Base-by-base conservation (phyloP, 768 basidiomycete genomes). In the Tulasnella sp. region DNA sequence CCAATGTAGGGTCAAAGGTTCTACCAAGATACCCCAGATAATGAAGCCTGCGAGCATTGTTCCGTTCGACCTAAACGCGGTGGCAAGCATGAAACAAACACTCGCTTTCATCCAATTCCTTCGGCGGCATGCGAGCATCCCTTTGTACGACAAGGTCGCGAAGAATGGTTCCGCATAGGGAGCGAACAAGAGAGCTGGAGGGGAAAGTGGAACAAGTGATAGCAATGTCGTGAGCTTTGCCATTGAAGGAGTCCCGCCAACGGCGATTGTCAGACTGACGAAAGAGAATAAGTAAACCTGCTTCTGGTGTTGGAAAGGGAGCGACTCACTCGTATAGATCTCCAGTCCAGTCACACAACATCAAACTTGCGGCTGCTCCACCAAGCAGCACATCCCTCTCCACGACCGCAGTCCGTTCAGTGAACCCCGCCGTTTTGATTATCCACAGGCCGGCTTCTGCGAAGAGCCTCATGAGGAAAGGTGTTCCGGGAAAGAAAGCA, bases 101-200 rank as follows among this genome's bases (percentile, higher is more conserved):
- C 91, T 83, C 8, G 93, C 91, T n/a, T 78, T 68, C 37, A 86
- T 37, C 88, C 90, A 93, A 76, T 85, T 85, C 22, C 69, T 77
- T 14, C 81, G 81, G 1, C 87, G 84, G 75, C 88, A 89, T 64
- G 81, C 86, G 3, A 91, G 81, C 89, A 93, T 91, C 19, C 90
- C 94, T 80, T 83, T 85, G 81, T 96, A 97, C 0, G 94, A 92
- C 34, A 92, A 83, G 77, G 88, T 88, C 0, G 96, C 91, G 82
- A 93, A 96, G 82, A 94, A 91, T 0, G 96, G 93, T 80, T 99
- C 97, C 70, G 85, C 89, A 82, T 93, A 97, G 0, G 92, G 87
- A 0, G 91, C 90, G 67, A 91, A 86, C 34, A 89, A 86, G 29
- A 93, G 82, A 0, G 92, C 90, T 0, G 88, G 87, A 1, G 96